Evolutionary conservation across 192 early-diverging fungal species (phyloP).

Genomic region (Pilobolus umbonatus): DNA sequence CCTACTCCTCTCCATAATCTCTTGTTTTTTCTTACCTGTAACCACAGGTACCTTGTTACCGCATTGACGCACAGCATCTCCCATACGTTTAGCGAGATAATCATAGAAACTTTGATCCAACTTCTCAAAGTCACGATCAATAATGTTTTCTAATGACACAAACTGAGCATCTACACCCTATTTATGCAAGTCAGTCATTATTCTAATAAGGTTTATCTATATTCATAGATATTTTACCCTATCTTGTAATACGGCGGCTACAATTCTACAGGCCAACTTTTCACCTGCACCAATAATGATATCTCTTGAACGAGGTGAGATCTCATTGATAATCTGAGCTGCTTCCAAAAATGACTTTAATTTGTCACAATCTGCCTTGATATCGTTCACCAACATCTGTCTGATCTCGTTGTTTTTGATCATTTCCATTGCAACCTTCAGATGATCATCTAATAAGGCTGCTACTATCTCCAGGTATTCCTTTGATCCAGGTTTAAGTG

Average conservation of each 20-base stretch:
- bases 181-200: no score
- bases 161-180: constrained; percentile 80
- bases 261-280: constrained; percentile 87
- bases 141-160: constrained; percentile 82
- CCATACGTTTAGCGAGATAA: constrained; percentile 72
- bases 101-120: constrained; percentile 97
- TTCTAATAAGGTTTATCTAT: constrained; percentile 2
- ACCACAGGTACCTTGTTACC: constrained; percentile 80
- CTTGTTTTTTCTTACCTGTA: constrained; percentile 50
- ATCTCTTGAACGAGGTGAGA: constrained; percentile 93
- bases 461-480: constrained; percentile 73
- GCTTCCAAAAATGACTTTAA: constrained; percentile 87
- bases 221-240: constrained; percentile 25
- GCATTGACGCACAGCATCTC: constrained; percentile 51
- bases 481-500: constrained; percentile 65
- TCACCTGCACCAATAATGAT: constrained; percentile 94
- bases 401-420: constrained; percentile 50
- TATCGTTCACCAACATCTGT: constrained; percentile 48
- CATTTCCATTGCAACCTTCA: constrained; percentile 57
- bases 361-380: constrained; percentile 73
- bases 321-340: constrained; percentile 88
- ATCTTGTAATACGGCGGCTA: constrained; percentile 76
- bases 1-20: no score
- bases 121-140: constrained; percentile 76
- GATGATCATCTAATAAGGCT: constrained; percentile 77